These are phyloP conservation scores for Phaffia rhodozyma DNA, from an alignment of 1,284 basidiomycete species.

Conservation along the genomic window DNA sequence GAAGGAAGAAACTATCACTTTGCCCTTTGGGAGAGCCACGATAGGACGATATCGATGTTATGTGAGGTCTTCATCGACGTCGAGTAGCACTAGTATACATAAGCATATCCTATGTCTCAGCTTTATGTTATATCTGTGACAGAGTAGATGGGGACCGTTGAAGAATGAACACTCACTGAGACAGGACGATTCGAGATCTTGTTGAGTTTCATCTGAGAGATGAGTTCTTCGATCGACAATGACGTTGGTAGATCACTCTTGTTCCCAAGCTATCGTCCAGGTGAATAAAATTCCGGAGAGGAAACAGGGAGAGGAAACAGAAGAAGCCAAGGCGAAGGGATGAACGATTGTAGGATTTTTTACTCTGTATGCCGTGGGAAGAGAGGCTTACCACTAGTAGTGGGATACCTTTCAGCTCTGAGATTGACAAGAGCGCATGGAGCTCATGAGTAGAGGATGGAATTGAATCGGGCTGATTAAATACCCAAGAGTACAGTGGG, in stretches of 20 bases:
- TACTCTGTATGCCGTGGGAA: not conserved
- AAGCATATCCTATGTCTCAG: not conserved
- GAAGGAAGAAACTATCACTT: not conserved
- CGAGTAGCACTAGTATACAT: conserved; percentile 5
- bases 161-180: conserved; percentile 1
- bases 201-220: conserved; percentile 11
- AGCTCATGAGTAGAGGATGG: conserved; percentile 11
- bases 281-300: not conserved
- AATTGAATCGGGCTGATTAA: conserved; percentile 6
- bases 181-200: conserved; percentile 15
- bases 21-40: conserved; percentile 14
- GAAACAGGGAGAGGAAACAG: not conserved
- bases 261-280: conserved; percentile 9
- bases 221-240: conserved; percentile 11
- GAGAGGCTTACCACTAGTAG: conserved; percentile 10
- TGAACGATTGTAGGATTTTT: not conserved
- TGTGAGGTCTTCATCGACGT: conserved; percentile 15
- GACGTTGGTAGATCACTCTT: conserved; percentile 13
- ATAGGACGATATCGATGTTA: conserved; percentile 15
- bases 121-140: not conserved
- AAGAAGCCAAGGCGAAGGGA: not conserved
- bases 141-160: not conserved
- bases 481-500: no score
- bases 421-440: conserved; percentile 12
- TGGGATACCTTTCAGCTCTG: conserved; percentile 14